These are phyloP conservation scores for Trypanosoma congolense DNA, from an alignment of 208 protist genomes.

Conservation along the genomic window DNA sequence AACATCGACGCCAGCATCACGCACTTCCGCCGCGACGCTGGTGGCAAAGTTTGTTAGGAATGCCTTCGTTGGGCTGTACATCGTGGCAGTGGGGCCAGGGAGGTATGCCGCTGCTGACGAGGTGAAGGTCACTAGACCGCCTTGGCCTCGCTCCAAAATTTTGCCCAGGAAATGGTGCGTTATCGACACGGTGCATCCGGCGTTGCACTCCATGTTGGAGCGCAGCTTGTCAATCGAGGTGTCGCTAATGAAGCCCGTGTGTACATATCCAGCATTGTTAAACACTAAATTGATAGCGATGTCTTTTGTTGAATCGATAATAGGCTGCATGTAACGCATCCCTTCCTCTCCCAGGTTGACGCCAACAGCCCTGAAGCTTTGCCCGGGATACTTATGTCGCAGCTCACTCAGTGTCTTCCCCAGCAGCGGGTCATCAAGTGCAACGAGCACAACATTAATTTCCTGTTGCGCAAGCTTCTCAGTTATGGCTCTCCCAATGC, in stretches of 20 bases:
- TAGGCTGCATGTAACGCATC: constrained; percentile 66
- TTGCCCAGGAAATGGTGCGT: constrained; percentile 85
- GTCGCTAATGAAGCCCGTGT: constrained; percentile 87
- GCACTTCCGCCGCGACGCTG: constrained; percentile 76
- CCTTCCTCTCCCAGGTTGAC: constrained; percentile 80
- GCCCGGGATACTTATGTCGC: constrained; percentile 52
- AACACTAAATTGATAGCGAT: constrained; percentile 76
- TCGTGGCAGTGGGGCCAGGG: constrained; percentile 79
- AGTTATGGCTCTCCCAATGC: constrained; percentile 92
- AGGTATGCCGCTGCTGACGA: constrained; percentile 77
- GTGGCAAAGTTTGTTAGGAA: constrained; percentile 84
- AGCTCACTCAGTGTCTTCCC: constrained; percentile 71
- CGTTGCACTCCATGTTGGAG: constrained; percentile 89
- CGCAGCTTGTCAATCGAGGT: constrained; percentile 73
- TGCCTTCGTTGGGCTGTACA: constrained; percentile 92
- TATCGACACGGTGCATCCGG: constrained; percentile 77
- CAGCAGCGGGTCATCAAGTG: constrained; percentile 85
- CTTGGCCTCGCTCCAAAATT: constrained; percentile 73
- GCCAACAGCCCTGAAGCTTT: constrained; percentile 83
- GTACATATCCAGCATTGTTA: constrained; percentile 94
- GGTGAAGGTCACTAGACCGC: constrained; percentile 88
- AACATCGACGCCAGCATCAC: constrained; percentile 80
- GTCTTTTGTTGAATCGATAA: constrained; percentile 65
- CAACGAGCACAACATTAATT: constrained; percentile 90
- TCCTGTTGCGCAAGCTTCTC: constrained; percentile 89